Percentiles rank a stretch among this genome's conserved stretches.
phyloP scores from a whole-genome alignment of 2,329 filamentous ascomycete species.

The Teratosphaeria destructans region DNA sequence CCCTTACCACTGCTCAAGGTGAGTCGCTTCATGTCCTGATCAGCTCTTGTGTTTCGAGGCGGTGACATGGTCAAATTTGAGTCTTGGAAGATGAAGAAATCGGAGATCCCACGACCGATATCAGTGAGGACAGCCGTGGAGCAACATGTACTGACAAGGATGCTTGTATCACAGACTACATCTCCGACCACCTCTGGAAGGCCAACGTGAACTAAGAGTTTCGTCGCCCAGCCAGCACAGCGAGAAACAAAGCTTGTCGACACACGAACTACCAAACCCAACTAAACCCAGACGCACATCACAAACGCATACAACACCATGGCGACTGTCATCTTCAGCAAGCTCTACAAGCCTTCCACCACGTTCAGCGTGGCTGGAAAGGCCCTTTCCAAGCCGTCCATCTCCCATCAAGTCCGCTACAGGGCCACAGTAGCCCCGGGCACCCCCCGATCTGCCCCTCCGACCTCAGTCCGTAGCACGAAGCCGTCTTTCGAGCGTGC shows the following conservation, averaged over 20 bases:
- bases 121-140: not conserved
- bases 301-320: constrained; percentile 12
- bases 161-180: constrained; percentile 42
- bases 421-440: constrained; percentile 60
- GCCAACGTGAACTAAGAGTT: constrained; percentile 49
- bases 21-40: not conserved
- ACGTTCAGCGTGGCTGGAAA: constrained; percentile 27
- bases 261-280: constrained; percentile 1
- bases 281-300: constrained; percentile 13
- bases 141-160: not conserved
- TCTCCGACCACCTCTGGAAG: constrained; percentile 62
- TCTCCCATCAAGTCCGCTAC: constrained; percentile 36
- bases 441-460: constrained; percentile 58
- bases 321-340: constrained; percentile 43
- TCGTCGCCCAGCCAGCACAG: not conserved
- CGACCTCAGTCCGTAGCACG: constrained; percentile 40
- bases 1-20: not conserved
- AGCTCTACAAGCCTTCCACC: constrained; percentile 43
- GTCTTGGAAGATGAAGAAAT: not conserved
- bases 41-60: not conserved
- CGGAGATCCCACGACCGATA: not conserved
- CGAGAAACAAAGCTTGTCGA: not conserved
- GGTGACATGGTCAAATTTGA: not conserved
- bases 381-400: not conserved
- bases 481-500: constrained; percentile 67